Base-by-base conservation (phyloP, 2,329 filamentous ascomycete genomes). In the Teratosphaeria zuluensis region DNA sequence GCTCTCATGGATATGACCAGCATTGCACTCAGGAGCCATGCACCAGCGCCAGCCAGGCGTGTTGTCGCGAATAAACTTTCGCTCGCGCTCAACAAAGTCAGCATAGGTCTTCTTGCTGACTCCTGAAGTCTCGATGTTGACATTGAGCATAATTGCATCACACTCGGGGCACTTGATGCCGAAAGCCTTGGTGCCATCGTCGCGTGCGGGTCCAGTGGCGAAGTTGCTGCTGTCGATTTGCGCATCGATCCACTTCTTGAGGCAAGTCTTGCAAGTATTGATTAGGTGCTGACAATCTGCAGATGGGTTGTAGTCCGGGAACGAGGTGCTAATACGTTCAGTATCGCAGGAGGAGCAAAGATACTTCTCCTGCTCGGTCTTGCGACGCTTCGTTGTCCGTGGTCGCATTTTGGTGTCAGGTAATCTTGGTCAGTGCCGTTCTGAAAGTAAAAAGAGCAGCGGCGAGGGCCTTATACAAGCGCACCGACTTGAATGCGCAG, bases 41-140 rank as follows among this genome's bases (percentile, higher is more conserved):
- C 82, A 85, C 78, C 80, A 83, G 16, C 77, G 68, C 64, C 82
- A 84, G 30, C 75, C 62, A 21, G 67, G 69, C 4, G 62, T 66
- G 42, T 55, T 59, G 5, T 70, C 68, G n/a, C 57, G 63, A 33
- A 69, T 64, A 51, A 64, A 61, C 3, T 61, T 62, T 9, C 66
- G 64, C 54, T 66, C 65, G 16, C 62, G 55, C 55, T 64, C 57
- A 14, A 76, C 0, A 75, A 74, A 24, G 42, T 6, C 42, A 19
- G 42, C 42, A 46, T 46, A 19, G 7, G n/a, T 46, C 42, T 46
- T 46, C 2, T 8, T 46, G 42, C 7, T 46, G 42, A 46, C n/a
- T 16, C n/a, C n/a, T 16, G 76, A 78, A 0, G 69, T 66, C 62
- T 76, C 70, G 2, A 84, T 72, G 31, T 80, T 76, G 14, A 71